Conservation (phyloP, 495 filamentous ascomycete species). For the Neurospora sp. region DNA sequence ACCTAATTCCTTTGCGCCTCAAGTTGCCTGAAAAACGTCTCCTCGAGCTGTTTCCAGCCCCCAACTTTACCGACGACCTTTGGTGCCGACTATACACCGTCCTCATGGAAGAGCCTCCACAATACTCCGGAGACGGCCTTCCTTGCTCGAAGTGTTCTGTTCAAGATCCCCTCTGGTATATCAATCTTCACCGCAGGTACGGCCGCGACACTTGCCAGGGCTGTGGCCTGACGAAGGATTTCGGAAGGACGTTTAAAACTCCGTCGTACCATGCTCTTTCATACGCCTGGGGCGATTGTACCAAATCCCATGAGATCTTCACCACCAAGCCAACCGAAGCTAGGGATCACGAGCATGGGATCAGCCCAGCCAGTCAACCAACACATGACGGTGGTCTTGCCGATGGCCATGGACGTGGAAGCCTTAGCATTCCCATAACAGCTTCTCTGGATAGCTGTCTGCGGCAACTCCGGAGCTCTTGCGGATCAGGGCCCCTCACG, state of each 20-base stretch:
- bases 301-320: not conserved
- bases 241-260: conserved; percentile 5
- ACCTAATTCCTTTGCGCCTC: not conserved
- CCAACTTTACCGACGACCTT: not conserved
- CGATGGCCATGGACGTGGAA: not conserved
- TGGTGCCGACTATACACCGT: not conserved
- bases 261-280: not conserved
- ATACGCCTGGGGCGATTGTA: not conserved
- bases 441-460: not conserved
- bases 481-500: not conserved
- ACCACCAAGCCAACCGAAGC: not conserved
- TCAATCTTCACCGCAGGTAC: not conserved
- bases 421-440: not conserved
- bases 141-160: not conserved
- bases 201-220: not conserved
- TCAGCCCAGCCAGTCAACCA: not conserved
- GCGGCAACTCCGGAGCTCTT: not conserved
- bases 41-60: not conserved
- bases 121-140: not conserved
- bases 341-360: not conserved
- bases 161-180: not conserved
- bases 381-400: not conserved
- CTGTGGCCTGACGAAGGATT: conserved; percentile 23
- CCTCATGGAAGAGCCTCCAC: not conserved
- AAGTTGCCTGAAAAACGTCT: not conserved